Percentiles rank a stretch among this genome's conserved stretches.
These are phyloP conservation scores for Aschersonia sp. DNA, from an alignment of 2,329 filamentous ascomycete genomes.

Conservation along the genomic window DNA sequence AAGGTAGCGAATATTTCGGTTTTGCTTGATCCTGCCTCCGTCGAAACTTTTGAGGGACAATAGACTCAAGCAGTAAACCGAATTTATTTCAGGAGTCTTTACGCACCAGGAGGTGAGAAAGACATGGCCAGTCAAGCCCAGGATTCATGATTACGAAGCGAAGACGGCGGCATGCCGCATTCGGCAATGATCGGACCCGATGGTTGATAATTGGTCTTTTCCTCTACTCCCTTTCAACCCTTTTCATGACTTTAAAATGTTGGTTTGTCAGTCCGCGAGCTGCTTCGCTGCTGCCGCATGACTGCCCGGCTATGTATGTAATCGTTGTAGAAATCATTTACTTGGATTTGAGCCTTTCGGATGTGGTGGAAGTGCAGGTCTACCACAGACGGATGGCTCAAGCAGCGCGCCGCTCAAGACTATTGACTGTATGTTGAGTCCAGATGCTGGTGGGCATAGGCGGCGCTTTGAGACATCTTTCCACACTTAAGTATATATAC, in stretches of 20 bases:
- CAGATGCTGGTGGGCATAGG: too few relatives aligned
- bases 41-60: not conserved
- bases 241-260: too few relatives aligned
- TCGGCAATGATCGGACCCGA: too few relatives aligned
- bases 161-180: too few relatives aligned
- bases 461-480: too few relatives aligned
- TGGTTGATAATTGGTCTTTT: too few relatives aligned
- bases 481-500: too few relatives aligned
- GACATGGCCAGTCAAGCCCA: not conserved
- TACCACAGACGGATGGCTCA: slow-evolving; percentile 3
- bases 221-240: too few relatives aligned
- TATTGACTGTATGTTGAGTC: too few relatives aligned
- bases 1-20: slow-evolving; percentile 92
- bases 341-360: slow-evolving; percentile 1
- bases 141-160: too few relatives aligned
- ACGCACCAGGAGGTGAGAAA: not conserved
- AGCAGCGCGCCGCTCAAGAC: not conserved
- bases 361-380: slow-evolving; percentile 19
- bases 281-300: not conserved
- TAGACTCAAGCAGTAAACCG: not conserved
- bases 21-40: slow-evolving; percentile 53
- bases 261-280: too few relatives aligned
- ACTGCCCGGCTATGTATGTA: not conserved
- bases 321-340: not conserved
- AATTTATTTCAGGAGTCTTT: not conserved